Percentiles rank a stretch among this genome's conserved stretches.
phyloP scores from a whole-genome alignment of 306 rosid genomes.

The Fagus sylvatica region DNA sequence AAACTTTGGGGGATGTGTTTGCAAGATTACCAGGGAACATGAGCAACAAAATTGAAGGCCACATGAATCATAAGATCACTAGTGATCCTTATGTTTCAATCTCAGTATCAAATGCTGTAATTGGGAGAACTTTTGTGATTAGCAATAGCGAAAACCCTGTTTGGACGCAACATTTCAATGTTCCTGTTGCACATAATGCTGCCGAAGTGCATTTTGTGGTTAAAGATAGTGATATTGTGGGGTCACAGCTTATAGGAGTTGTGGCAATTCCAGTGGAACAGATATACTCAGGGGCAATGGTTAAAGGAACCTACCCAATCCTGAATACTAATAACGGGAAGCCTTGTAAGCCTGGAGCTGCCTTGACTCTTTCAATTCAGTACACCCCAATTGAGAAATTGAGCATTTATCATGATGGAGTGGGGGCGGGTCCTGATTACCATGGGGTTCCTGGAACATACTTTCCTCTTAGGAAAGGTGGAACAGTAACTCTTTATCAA shows the following conservation, averaged over 20 bases:
- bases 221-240: conserved; percentile 94
- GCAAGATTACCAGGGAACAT: conserved; percentile 53
- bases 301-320: conserved; percentile 78
- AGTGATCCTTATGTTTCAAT: conserved; percentile 96
- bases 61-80: conserved; percentile 58
- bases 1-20: conserved; percentile 76
- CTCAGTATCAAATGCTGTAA: conserved; percentile 67
- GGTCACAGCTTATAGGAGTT: conserved; percentile 78
- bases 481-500: conserved; percentile 83
- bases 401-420: conserved; percentile 69
- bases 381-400: conserved; percentile 73
- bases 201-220: conserved; percentile 86
- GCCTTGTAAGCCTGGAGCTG: conserved; percentile 83
- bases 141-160: conserved; percentile 86
- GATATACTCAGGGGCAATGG: conserved; percentile 53
- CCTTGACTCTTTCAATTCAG: conserved; percentile 71
- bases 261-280: conserved; percentile 85
- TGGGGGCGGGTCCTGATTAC: conserved; percentile 89
- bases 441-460: conserved; percentile 89
- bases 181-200: conserved; percentile 84
- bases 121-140: conserved; percentile 93
- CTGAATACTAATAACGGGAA: conserved; percentile 62
- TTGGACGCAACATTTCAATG: conserved; percentile 85
- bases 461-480: conserved; percentile 91
- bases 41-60: conserved; percentile 61